phyloP scores from a whole-genome alignment of 176 grass and related monocot species.

The Stipa capillata region DNA sequence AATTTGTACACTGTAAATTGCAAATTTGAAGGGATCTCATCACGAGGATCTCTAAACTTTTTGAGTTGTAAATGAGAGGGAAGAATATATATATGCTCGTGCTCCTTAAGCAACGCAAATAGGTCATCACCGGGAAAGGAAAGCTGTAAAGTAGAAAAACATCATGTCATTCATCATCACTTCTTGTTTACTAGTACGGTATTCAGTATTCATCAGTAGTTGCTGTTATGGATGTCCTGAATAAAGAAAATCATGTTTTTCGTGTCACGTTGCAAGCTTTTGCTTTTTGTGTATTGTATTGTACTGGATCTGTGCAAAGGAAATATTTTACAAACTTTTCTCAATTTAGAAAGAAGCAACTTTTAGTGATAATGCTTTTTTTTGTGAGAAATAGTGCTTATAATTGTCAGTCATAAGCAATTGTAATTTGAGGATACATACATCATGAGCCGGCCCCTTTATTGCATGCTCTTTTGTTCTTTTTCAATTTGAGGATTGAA shows the following conservation, averaged over 20 bases:
- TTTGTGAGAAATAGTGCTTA: no score
- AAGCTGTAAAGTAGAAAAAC: constrained; percentile 11
- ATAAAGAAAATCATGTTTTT: constrained; percentile 23
- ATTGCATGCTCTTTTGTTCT: not conserved
- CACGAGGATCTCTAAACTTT: no score
- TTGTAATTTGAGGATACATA: not conserved
- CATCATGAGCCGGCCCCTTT: no score
- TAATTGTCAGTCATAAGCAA: no score
- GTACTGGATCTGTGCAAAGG: no score
- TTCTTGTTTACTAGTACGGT: constrained; percentile 13
- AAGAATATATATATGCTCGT: not conserved
- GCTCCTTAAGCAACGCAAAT: not conserved
- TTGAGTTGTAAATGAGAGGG: constrained; percentile 10
- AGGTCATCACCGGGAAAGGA: constrained; percentile 8
- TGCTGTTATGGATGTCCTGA: constrained; percentile 4
- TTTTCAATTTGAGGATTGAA: not conserved
- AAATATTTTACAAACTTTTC: not conserved
- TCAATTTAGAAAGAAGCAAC: not conserved
- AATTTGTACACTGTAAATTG: constrained; percentile 3
- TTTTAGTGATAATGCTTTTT: no score
- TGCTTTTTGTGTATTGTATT: not conserved
- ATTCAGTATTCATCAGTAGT: constrained; percentile 12
- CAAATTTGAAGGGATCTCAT: not conserved
- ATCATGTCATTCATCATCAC: not conserved
- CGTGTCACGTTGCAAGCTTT: not conserved